A percentile compares a stretch with the other conserved stretches of the same genome.
Evolutionary conservation across 164 flowering plant species (phyloP).

Genomic region (Vitis riparia): DNA sequence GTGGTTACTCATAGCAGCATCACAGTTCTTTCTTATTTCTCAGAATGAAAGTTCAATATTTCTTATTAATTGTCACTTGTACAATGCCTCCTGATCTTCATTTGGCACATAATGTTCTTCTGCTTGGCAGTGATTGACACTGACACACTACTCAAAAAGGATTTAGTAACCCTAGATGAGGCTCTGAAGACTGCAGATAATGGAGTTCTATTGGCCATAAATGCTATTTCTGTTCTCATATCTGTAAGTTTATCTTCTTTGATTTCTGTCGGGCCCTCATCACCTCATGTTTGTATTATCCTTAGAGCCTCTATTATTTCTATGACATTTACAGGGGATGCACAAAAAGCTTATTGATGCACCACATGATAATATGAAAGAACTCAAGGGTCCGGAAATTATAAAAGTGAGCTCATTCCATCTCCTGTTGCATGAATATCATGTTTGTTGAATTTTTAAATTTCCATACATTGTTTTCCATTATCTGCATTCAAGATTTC

Average conservation of each 20-base stretch:
- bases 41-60: too few relatives aligned
- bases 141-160: constrained; percentile 67
- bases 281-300: not conserved
- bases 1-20: too few relatives aligned
- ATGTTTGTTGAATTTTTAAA: not conserved
- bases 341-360: constrained; percentile 45
- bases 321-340: constrained; percentile 48
- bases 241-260: constrained; percentile 53
- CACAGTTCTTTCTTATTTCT: too few relatives aligned
- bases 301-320: constrained; percentile 2
- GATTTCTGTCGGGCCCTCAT: constrained; percentile 1
- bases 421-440: not conserved
- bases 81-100: not conserved
- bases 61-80: not conserved
- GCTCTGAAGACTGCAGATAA: constrained; percentile 79
- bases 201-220: constrained; percentile 74
- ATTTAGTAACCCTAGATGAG: constrained; percentile 84
- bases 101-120: constrained; percentile 2
- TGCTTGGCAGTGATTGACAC: constrained; percentile 72
- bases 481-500: not conserved
- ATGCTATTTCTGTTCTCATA: constrained; percentile 58
- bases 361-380: constrained; percentile 36
- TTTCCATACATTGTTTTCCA: not conserved
- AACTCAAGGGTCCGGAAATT: constrained; percentile 48
- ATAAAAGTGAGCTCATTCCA: constrained; percentile 42